Evolutionary conservation across 2,329 filamentous ascomycete species (phyloP).

Genomic region (Pezicula radicicola): DNA sequence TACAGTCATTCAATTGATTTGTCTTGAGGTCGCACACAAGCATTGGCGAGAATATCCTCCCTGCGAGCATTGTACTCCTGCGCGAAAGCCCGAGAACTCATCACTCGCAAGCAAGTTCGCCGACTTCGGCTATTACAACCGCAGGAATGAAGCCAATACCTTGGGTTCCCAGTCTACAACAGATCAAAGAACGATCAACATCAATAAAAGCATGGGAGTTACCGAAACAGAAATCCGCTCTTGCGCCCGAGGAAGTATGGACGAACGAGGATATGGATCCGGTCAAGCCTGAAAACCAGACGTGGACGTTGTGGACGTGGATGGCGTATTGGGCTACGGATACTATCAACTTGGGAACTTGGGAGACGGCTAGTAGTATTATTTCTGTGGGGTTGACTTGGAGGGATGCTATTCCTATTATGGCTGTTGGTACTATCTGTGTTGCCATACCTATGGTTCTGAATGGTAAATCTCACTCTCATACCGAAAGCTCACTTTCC

Average conservation of each 20-base stretch:
- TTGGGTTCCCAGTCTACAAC: conserved; percentile 25
- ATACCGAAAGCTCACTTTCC: too few species aligned
- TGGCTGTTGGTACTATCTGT: conserved; percentile 59
- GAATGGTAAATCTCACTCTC: conserved; percentile 27
- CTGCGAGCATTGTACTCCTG: too few species aligned
- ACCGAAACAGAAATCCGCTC: conserved; percentile 42
- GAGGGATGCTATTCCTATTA: conserved; percentile 48
- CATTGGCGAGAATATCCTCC: too few species aligned
- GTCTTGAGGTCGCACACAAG: background rate
- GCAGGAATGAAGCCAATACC: background rate
- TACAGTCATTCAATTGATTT: background rate
- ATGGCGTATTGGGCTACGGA: conserved; percentile 38
- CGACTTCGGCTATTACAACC: background rate
- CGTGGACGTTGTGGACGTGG: conserved; percentile 34
- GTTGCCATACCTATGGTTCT: conserved; percentile 51
- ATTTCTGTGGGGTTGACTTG: conserved; percentile 50
- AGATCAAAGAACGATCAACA: conserved; percentile 36
- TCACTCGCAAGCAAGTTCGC: background rate
- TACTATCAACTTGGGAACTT: conserved; percentile 40
- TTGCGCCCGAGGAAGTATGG: conserved; percentile 44
- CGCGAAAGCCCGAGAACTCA: too few species aligned
- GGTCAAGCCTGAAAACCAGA: conserved; percentile 24
- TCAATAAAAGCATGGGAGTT: conserved; percentile 42
- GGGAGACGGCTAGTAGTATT: conserved; percentile 49
- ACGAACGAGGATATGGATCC: conserved; percentile 32